These are phyloP conservation scores for Volvox africanus DNA, from an alignment of 139 green algal genomes.

Conservation along the genomic window DNA sequence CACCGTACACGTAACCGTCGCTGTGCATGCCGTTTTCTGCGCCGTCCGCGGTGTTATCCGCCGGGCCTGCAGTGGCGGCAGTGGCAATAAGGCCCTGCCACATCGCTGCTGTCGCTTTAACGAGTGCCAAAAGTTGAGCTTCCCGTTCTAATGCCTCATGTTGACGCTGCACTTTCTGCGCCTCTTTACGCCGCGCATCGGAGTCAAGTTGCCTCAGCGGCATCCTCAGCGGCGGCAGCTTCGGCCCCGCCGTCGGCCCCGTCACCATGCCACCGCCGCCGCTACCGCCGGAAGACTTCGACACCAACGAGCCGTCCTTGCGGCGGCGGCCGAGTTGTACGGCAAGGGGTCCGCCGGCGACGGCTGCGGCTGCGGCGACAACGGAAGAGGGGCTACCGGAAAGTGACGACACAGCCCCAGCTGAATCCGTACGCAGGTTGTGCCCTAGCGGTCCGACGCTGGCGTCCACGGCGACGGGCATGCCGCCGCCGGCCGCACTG, in stretches of 20 bases:
- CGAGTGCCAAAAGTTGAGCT: constrained; percentile 3
- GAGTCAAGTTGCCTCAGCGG: not conserved
- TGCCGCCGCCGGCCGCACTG: not conserved
- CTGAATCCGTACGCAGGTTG: not conserved
- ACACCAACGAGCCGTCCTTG: not conserved
- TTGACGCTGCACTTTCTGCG: not conserved
- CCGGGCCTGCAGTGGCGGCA: not conserved
- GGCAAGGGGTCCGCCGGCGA: not conserved
- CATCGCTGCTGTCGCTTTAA: not conserved
- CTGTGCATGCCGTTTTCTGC: not conserved
- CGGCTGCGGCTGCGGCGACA: not conserved
- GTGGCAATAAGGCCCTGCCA: not conserved
- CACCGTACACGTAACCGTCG: not conserved
- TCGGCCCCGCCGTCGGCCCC: constrained; percentile 1
- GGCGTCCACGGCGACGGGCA: not conserved
- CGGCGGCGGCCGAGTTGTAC: not conserved
- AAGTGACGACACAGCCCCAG: not conserved
- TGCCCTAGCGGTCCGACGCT: not conserved
- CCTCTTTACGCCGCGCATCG: not conserved
- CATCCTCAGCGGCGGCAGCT: constrained; percentile 37
- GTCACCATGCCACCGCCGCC: constrained; percentile 11
- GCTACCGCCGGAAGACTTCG: not conserved
- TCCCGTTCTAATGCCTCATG: constrained; percentile 9
- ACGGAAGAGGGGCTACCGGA: not conserved
- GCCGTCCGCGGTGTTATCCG: not conserved